These are phyloP conservation scores for Purpureocillium takamizusanense DNA, from an alignment of 2,329 filamentous ascomycete species.

Conservation along the genomic window DNA sequence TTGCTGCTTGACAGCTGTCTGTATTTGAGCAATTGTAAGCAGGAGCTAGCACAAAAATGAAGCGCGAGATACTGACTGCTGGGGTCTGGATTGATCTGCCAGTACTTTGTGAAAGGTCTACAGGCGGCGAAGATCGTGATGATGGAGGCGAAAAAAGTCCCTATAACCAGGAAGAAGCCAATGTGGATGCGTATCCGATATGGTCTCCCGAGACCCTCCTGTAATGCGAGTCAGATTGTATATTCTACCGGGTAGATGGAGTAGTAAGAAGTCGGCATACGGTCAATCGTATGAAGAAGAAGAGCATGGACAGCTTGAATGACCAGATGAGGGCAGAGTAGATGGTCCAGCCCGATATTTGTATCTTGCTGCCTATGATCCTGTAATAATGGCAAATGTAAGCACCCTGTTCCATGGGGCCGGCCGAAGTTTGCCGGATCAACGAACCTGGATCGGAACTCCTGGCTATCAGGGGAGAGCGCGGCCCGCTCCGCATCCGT, in stretches of 20 bases:
- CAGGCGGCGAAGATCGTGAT: constrained; percentile 43
- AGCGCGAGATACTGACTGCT: constrained; percentile 44
- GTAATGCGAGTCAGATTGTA: background rate
- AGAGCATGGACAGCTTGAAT: constrained; percentile 46
- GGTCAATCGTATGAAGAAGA: constrained; percentile 47
- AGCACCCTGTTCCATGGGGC: background rate
- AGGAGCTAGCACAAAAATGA: too few relatives aligned
- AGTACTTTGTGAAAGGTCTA: constrained; percentile 41
- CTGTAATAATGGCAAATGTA: constrained; percentile 14
- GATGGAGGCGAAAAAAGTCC: constrained; percentile 39
- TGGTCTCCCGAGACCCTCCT: constrained; percentile 29
- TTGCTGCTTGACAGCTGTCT: constrained; percentile 38
- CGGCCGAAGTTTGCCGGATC: background rate
- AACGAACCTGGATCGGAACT: constrained; percentile 30
- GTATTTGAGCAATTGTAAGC: too few relatives aligned
- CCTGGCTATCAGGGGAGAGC: constrained; percentile 31
- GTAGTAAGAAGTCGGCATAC: background rate
- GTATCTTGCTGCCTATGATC: constrained; percentile 46
- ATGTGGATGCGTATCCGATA: constrained; percentile 37
- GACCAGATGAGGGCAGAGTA: constrained; percentile 46
- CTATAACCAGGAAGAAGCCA: constrained; percentile 38
- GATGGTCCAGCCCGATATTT: constrained; percentile 44
- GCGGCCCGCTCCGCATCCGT: constrained; percentile 36
- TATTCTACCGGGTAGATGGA: background rate
- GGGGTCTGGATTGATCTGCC: constrained; percentile 51